Conservation (phyloP, 164 flowering plant species). For the Annona cherimola region DNA sequence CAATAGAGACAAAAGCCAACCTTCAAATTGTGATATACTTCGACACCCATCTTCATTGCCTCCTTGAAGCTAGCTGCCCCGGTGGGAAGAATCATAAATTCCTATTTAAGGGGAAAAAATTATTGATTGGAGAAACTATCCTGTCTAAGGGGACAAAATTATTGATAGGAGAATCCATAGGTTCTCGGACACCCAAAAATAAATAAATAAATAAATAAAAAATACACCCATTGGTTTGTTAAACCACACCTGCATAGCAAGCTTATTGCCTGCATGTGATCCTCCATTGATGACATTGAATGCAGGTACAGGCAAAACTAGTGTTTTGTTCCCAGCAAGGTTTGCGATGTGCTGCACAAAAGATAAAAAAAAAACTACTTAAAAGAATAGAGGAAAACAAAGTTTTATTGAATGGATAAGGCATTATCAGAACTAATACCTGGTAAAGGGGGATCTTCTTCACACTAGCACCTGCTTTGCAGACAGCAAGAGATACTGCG, state of each 20-base stretch:
- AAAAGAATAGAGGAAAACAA: neutral
- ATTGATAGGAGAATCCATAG: neutral
- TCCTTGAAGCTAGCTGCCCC: slow-evolving; percentile 45
- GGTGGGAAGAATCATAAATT: slow-evolving; percentile 48
- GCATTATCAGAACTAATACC: slow-evolving; percentile 14
- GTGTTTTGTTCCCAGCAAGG: slow-evolving; percentile 39
- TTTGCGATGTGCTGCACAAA: slow-evolving; percentile 37
- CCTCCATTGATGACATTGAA: slow-evolving; percentile 51
- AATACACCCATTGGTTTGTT: neutral
- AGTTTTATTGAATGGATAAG: neutral
- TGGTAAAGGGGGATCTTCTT: slow-evolving; percentile 39
- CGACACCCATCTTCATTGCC: slow-evolving; percentile 52
- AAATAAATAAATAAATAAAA: neutral
- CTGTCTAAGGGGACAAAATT: neutral
- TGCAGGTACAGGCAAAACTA: slow-evolving; percentile 48
- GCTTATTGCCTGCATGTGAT: slow-evolving; percentile 47
- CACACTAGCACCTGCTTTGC: slow-evolving; percentile 43
- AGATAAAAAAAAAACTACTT: neutral
- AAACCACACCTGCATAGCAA: slow-evolving; percentile 37
- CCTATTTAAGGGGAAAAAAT: slow-evolving; percentile 16
- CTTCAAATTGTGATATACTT: slow-evolving; percentile 44
- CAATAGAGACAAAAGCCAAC: slow-evolving; percentile 2
- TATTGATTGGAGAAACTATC: neutral
- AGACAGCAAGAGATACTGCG: slow-evolving; percentile 45
- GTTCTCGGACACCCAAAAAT: neutral